phyloP scores from a whole-genome alignment of 305 asterid species.

The Fraxinus velutina region DNA sequence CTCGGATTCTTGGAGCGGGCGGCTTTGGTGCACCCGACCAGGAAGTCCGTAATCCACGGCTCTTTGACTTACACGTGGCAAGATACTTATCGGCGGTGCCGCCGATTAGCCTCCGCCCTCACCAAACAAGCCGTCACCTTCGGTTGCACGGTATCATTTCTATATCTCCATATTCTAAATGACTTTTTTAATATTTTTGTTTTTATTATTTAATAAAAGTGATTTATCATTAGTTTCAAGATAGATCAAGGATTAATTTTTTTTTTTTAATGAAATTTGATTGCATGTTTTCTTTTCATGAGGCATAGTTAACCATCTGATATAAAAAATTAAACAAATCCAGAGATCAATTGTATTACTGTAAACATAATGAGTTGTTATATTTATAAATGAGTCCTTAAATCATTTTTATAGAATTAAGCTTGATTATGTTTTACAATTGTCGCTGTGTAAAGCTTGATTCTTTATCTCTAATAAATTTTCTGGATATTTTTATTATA shows the following conservation, averaged over 20 bases:
- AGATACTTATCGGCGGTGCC: constrained; percentile 85
- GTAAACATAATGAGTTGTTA: neutral
- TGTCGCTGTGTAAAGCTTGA: neutral
- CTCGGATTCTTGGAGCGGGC: constrained; percentile 77
- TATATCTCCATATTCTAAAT: neutral
- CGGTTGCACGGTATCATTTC: constrained; percentile 61
- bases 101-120: constrained; percentile 90
- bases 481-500: neutral
- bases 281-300: neutral
- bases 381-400: too few species aligned
- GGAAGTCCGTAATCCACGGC: constrained; percentile 68
- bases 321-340: neutral
- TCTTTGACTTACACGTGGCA: constrained; percentile 68
- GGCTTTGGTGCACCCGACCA: constrained; percentile 67
- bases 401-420: too few species aligned
- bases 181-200: neutral
- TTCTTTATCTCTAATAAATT: neutral
- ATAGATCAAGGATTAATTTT: neutral
- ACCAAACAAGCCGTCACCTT: constrained; percentile 51
- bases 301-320: neutral
- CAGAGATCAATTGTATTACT: neutral
- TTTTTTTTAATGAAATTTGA: neutral
- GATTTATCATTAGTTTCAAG: neutral
- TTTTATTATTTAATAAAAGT: neutral
- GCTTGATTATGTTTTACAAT: neutral